phyloP scores from a whole-genome alignment of 2,329 filamentous ascomycete genomes.

The Fusarium virguliforme region DNA sequence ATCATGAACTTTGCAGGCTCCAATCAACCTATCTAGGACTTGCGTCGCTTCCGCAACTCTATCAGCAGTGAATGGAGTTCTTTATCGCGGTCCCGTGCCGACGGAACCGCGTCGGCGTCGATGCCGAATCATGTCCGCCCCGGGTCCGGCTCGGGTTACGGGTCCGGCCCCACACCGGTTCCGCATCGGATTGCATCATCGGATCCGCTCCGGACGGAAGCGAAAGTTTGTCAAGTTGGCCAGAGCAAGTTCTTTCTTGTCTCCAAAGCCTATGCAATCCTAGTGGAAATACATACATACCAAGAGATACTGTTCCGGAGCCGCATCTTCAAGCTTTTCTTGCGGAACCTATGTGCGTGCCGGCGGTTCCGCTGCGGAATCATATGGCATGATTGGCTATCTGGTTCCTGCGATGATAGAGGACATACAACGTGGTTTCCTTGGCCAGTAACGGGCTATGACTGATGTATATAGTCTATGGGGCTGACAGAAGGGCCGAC shows the following conservation, averaged over 20 bases:
- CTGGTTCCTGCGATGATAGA: too few species aligned
- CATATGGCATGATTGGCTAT: not conserved
- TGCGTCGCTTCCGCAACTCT: not conserved
- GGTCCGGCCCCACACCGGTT: slow-evolving; percentile 3
- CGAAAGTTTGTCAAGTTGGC: not conserved
- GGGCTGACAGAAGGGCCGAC: too few species aligned
- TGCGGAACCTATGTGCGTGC: not conserved
- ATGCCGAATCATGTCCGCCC: slow-evolving; percentile 7
- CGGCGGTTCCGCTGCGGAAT: not conserved
- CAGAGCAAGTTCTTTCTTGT: not conserved
- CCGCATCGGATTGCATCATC: slow-evolving; percentile 7
- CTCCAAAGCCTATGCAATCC: not conserved
- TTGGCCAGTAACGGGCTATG: too few species aligned
- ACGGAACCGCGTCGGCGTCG: not conserved
- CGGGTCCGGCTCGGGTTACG: slow-evolving; percentile 4
- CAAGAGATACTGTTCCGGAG: not conserved
- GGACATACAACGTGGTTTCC: too few species aligned
- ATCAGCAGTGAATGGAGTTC: not conserved
- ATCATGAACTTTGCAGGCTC: not conserved
- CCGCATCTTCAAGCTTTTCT: not conserved
- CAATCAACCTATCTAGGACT: slow-evolving; percentile 1
- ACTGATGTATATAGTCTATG: too few species aligned
- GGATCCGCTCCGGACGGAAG: slow-evolving; percentile 2
- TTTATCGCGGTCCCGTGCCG: not conserved
- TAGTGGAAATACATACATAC: not conserved